Evolutionary conservation across 805 yeast genomes (phyloP), one percentile per base, ranked within the genome.

Genomic region (Pichia occidentalis): DNA sequence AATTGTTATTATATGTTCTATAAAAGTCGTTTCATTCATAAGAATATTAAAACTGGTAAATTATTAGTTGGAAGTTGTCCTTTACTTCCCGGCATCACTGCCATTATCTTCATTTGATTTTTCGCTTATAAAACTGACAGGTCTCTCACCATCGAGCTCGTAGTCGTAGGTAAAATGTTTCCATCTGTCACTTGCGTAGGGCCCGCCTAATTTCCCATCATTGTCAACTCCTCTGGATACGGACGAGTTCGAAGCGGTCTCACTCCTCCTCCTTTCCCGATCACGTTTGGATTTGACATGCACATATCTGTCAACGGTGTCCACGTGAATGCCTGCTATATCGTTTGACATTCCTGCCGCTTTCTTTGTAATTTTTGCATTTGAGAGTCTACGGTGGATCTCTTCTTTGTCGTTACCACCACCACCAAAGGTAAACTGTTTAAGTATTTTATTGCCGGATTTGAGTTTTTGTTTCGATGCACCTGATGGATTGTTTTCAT

Each of bases 271-370:
- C 5, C 24, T 7, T 20, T 17, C 8, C 7, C 18, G 27, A 13
- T 14, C 19, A 11, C 29, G 18, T 17, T 17, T 35, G 4, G 27
- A 14, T 10, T 21, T 34, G 4, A 36, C 4, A 29, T 36, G 48
- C 10, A 28, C 22, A 19, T 10, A 19, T 14, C 28, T 34, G 24
- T 45, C 48, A 12, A 45, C 33, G 4, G 48, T 42, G 17, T 29
- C 24, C 24, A 19, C 38, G 26, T 56, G 60, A 24, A 67, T 62
- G 5, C 75, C 75, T 2, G 75, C 74, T 29, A 68, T 62, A 37
- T 61, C 63, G 44, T 71, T 64, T 0, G 75, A 54, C 34, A 67
- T 63, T 6, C 52, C 49, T 3, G 70, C 71, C 2, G 74, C 73
- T 24, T 53, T 59, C 8, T 47, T 44, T 1, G 73, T 63, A 34